Conservation (phyloP, 148 eudicot species). For the Cornus florida region DNA sequence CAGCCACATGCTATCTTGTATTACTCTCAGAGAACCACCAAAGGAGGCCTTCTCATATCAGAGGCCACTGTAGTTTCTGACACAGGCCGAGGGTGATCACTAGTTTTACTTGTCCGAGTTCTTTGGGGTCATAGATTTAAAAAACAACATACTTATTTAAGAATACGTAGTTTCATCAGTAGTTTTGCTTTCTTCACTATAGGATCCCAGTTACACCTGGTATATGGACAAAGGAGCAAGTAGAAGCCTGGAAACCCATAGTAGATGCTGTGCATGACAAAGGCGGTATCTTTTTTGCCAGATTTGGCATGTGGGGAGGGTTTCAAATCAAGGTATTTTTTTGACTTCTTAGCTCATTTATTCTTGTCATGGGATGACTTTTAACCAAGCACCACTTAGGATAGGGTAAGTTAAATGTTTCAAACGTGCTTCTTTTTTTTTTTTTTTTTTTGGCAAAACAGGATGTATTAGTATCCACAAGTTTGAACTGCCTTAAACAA, state of each 20-base stretch:
- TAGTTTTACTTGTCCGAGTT: background rate
- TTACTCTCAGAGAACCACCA: conserved; percentile 48
- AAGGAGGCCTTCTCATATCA: conserved; percentile 50
- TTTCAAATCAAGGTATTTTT: conserved; percentile 36
- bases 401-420: no score
- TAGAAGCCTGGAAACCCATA: conserved; percentile 61
- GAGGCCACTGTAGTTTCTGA: conserved; percentile 55
- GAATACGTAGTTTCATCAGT: background rate
- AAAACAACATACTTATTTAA: background rate
- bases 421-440: no score
- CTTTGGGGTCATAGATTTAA: background rate
- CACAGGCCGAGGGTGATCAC: conserved; percentile 42
- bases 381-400: no score
- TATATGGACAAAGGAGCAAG: conserved; percentile 59
- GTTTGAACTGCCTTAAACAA: no score
- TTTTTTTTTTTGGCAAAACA: no score
- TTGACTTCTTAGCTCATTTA: background rate
- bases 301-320: conserved; percentile 53
- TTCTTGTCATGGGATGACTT: no score
- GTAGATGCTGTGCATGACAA: conserved; percentile 55
- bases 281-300: conserved; percentile 51
- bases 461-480: no score
- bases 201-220: conserved; percentile 45
- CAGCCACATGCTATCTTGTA: conserved; percentile 46
- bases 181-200: background rate